phyloP scores from a whole-genome alignment of 495 filamentous ascomycete genomes.

The Aspergillus indologenus region DNA sequence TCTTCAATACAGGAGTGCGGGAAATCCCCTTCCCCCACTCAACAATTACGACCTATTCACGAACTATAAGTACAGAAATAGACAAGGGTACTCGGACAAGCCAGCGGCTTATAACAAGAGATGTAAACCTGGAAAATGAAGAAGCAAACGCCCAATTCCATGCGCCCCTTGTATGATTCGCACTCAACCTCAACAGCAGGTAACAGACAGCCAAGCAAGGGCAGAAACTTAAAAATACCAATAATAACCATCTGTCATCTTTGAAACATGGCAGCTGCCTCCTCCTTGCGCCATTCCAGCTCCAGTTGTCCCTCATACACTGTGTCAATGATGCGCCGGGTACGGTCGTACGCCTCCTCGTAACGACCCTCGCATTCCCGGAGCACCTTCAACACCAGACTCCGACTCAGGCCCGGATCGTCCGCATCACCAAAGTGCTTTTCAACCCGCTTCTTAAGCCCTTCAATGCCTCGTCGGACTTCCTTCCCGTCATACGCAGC shows the following conservation, averaged over 20 bases:
- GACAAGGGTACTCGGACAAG: not conserved
- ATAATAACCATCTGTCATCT: constrained; percentile 26
- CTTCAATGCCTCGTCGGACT: constrained; percentile 77
- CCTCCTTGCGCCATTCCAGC: constrained; percentile 58
- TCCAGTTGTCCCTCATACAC: constrained; percentile 66
- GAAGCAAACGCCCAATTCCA: constrained; percentile 11
- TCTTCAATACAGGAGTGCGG: too few species aligned
- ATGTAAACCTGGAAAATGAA: constrained; percentile 6
- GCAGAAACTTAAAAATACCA: constrained; percentile 14
- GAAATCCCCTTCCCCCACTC: not conserved
- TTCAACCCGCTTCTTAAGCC: constrained; percentile 83
- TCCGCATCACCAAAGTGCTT: constrained; percentile 94
- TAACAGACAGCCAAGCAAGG: constrained; percentile 14
- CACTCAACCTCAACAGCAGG: constrained; percentile 4
- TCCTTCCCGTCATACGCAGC: constrained; percentile 77
- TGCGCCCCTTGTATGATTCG: constrained; percentile 5
- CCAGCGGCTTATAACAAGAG: not conserved
- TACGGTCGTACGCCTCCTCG: constrained; percentile 66
- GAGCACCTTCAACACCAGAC: constrained; percentile 73
- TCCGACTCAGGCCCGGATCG: constrained; percentile 63
- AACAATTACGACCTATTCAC: constrained; percentile 1
- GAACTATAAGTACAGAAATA: constrained; percentile 8
- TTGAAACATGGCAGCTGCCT: constrained; percentile 53
- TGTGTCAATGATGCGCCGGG: constrained; percentile 57
- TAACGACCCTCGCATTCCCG: constrained; percentile 79